These are phyloP conservation scores for Quercus lobata DNA, from an alignment of 331 rosid species.

Conservation along the genomic window DNA sequence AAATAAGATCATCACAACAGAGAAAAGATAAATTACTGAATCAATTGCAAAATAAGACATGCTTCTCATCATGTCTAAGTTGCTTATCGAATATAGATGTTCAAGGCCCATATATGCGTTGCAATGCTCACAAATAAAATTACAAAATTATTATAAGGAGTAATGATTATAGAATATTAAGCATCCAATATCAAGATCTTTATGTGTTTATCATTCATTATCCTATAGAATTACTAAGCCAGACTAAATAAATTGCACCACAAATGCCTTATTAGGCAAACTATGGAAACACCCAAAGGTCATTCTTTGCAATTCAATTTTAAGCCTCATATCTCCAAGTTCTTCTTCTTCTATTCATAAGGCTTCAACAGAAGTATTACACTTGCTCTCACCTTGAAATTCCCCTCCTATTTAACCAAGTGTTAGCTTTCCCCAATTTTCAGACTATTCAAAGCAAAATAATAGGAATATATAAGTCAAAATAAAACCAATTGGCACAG, in stretches of 20 bases:
- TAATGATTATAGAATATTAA: not conserved
- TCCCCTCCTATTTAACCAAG: too few relatives aligned
- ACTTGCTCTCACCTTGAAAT: too few relatives aligned
- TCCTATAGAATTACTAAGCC: not conserved
- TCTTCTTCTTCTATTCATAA: too few relatives aligned
- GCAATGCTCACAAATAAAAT: too few relatives aligned
- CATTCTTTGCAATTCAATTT: not conserved
- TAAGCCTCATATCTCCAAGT: not conserved
- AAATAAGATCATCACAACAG: too few relatives aligned
- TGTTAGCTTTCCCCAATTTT: too few relatives aligned
- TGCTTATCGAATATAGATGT: not conserved
- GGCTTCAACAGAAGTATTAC: too few relatives aligned
- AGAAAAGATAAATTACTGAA: not conserved
- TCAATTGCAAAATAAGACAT: not conserved
- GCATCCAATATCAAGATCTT: not conserved
- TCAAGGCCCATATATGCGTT: not conserved
- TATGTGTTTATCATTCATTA: not conserved
- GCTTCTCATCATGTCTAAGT: not conserved
- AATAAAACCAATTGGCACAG: too few relatives aligned
- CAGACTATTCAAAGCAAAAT: too few relatives aligned
- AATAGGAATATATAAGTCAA: too few relatives aligned
- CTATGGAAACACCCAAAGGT: not conserved
- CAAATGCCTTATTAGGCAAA: not conserved
- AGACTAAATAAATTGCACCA: not conserved
- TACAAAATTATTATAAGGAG: too few relatives aligned